Base-by-base conservation (phyloP, 1,139 yeast species). In the Suhomyces terraborum region DNA sequence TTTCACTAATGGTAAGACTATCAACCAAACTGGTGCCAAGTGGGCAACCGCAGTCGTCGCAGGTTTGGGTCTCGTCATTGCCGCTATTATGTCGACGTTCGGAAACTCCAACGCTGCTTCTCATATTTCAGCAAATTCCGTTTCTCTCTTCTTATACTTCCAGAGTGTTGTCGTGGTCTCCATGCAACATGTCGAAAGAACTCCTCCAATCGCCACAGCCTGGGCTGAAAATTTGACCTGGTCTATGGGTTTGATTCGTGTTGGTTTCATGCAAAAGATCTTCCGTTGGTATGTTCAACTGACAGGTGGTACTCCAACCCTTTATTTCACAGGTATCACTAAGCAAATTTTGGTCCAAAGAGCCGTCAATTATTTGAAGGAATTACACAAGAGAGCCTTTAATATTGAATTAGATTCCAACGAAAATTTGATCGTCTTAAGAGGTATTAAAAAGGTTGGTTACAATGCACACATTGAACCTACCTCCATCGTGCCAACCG, bases 21-120 rank as follows among this genome's bases (percentile, higher is more conserved):
- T 85, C 25, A 67, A 84, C 23, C 93, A 85, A 58, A 67, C 79
- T 3, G 91, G 89, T 47, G 88, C 82, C 35, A 82, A 84, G 62
- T 85, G 94, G 94, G 89, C 86, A 12, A 83, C 93, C 22, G 94
- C 94, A 0, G 81, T 82, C 13, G 67, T 84, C 52, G 91, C 93
- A 1, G 94, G 93, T 44, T 60, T 83, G 31, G 93, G 94, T n/a
- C 64, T 85, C 42, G 62, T 85, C 37, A 69, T 80, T 21, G 84
- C 88, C 8, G 88, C 89, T 4, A 46, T 80, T 20, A 68, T 84
- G 48, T 81, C 89, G 3, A 75, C 87, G 2, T 83, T 82, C 57
- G 93, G 93, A 35, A 84, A 83, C 62, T 83, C 91, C 6, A 80
- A 81, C 46, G 88, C 93, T 7, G 91, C 93, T 6, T 79, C 88